A percentile compares a stretch with the other conserved stretches of the same genome.
These are phyloP conservation scores for Galerina marginata DNA, from an alignment of 768 basidiomycete genomes.

Conservation along the genomic window DNA sequence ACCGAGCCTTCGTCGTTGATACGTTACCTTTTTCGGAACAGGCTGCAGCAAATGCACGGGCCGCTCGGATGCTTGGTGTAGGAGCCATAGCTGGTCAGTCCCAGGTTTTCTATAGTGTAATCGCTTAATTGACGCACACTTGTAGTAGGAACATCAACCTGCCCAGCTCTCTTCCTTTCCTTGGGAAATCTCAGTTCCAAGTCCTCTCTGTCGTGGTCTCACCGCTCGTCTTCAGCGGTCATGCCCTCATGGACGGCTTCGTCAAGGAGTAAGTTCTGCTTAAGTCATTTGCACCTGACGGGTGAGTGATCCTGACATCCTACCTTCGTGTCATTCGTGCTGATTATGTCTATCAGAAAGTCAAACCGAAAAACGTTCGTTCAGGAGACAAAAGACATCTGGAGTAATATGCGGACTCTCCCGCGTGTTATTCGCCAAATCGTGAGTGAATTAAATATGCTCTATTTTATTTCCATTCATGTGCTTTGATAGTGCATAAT, in stretches of 20 bases:
- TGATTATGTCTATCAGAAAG: constrained; percentile 24
- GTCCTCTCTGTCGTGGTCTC: constrained; percentile 80
- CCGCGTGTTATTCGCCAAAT: constrained; percentile 82
- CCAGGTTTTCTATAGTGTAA: background rate
- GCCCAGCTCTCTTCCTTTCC: constrained; percentile 66
- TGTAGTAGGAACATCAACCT: constrained; percentile 84
- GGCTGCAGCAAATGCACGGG: constrained; percentile 92
- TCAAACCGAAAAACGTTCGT: constrained; percentile 34
- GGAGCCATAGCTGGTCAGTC: constrained; percentile 84
- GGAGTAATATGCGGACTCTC: constrained; percentile 68
- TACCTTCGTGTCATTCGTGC: background rate
- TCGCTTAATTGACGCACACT: background rate
- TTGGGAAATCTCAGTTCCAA: constrained; percentile 82
- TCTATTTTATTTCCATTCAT: background rate
- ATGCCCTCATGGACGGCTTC: constrained; percentile 60
- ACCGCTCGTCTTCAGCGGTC: constrained; percentile 66
- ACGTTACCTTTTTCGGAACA: constrained; percentile 76
- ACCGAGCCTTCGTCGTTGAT: constrained; percentile 91
- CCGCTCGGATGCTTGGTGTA: constrained; percentile 87
- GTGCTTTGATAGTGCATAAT: constrained; percentile 61
- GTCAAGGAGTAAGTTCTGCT: constrained; percentile 80
- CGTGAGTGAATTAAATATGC: constrained; percentile 47
- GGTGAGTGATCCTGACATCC: constrained; percentile 15
- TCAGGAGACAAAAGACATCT: constrained; percentile 68
- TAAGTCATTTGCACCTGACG: constrained; percentile 19